Base-by-base conservation (phyloP, 73 alveolate species). In the Stentor coeruleus region DNA sequence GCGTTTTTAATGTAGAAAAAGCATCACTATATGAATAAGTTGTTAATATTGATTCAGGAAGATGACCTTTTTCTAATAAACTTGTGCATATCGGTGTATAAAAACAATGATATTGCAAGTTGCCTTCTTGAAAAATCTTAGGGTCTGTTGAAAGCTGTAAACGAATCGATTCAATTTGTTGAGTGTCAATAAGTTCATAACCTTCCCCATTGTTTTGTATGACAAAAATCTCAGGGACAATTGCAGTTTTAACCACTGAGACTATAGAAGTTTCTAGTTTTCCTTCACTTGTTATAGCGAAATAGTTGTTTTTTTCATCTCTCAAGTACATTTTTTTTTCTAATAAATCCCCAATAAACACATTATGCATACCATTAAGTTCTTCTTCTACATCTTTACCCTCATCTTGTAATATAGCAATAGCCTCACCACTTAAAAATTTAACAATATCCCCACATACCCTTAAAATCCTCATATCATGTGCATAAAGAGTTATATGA, bases 341-440 rank as follows among this genome's bases (percentile, higher is more conserved):
- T 42, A 81, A 77, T 74, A 87, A 86, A 66, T 91, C 91, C 76
- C 91, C 89, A 4, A 96, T 88, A 84, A 90, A 95, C 3, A 95
- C 90, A 55, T 97, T 97, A 41, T 91, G 87, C 75, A 90, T 90
- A 82, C 98, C 82, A 73, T 92, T 96, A 0, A 92, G 87, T 31
- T 91, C 89, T 3, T 97, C 97, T 86, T 95, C 99, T 76, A 95
- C 93, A 84, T 76, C 83, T 83, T 86, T 89, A 85, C 92, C 97
- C 79, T 92, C 94, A 77, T 88, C 91, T 66, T 66, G 40, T 26
- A 66, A 11, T 1, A 1, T 15, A 66, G 36, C 92, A 82, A 89
- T 90, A 82, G 90, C 92, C 35, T 95, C 83, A 26, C 97, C 74
- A 84, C 91, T 89, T 31, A 92, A 59, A 20, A 88, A 92, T 49